Evolutionary conservation across 345 rosid genomes (phyloP).

Genomic region (Hypericum androsaemum): DNA sequence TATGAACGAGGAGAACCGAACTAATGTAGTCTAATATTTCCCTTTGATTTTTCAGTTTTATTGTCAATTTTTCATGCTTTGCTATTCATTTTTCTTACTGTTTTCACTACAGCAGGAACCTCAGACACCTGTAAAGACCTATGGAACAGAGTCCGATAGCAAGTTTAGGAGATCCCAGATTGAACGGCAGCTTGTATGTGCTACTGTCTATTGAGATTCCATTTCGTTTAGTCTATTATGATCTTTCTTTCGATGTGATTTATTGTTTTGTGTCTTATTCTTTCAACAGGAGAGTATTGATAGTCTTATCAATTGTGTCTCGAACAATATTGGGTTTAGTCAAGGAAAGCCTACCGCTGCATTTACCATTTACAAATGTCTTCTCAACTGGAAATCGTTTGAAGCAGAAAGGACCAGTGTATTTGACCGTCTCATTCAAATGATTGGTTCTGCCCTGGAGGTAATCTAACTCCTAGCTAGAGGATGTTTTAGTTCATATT

Average conservation of each 20-base stretch:
- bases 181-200: constrained; percentile 80
- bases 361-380: constrained; percentile 89
- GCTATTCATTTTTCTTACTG: constrained; percentile 5
- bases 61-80: constrained; percentile 6
- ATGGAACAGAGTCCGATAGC: constrained; percentile 58
- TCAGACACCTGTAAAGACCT: constrained; percentile 51
- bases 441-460: constrained; percentile 98
- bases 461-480: constrained; percentile 20
- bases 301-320: constrained; percentile 69
- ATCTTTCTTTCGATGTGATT: constrained; percentile 2
- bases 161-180: constrained; percentile 55
- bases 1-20: constrained; percentile 37
- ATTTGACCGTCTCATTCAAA: constrained; percentile 93
- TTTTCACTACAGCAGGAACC: constrained; percentile 46
- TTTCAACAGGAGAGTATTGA: constrained; percentile 76
- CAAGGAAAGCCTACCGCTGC: constrained; percentile 89
- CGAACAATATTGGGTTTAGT: constrained; percentile 64
- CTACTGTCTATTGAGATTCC: constrained; percentile 5
- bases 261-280: constrained; percentile 14
- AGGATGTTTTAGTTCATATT: too few relatives aligned
- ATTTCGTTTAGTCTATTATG: constrained; percentile 8
- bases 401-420: constrained; percentile 94
- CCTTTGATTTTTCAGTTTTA: constrained; percentile 11
- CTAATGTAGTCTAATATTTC: constrained; percentile 36
- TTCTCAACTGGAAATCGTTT: constrained; percentile 94